Conservation (phyloP, 2,329 filamentous ascomycete species). For the Pezicula neosporulosa region DNA sequence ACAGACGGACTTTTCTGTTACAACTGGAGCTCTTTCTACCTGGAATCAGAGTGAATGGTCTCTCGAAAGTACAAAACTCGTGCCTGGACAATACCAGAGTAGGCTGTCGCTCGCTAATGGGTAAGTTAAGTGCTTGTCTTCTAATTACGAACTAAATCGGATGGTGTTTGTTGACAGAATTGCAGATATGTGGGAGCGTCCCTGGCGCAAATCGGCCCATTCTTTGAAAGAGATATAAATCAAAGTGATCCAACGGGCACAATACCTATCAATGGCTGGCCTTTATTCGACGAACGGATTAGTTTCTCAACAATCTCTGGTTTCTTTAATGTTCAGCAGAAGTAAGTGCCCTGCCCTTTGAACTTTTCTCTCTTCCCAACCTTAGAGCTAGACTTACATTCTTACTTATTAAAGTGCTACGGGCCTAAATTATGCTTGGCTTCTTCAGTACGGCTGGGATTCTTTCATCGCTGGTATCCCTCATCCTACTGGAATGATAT, state of each 20-base stretch:
- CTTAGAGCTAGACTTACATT: too few species aligned
- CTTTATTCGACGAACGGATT: conserved; percentile 59
- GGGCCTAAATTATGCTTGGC: conserved; percentile 63
- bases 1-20: conserved; percentile 25
- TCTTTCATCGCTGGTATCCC: conserved; percentile 69
- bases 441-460: conserved; percentile 67
- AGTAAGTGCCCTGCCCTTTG: conserved; percentile 17
- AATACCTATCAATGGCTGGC: conserved; percentile 58
- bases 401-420: conserved; percentile 34
- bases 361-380: too few species aligned
- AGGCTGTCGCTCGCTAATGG: conserved; percentile 28
- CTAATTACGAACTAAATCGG: background rate
- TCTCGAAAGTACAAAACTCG: conserved; percentile 20
- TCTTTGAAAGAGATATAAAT: conserved; percentile 28
- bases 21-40: conserved; percentile 14
- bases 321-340: conserved; percentile 60
- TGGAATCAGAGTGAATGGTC: conserved; percentile 28
- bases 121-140: conserved; percentile 9
- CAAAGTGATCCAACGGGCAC: conserved; percentile 24
- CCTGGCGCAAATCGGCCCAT: conserved; percentile 25
- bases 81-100: conserved; percentile 27
- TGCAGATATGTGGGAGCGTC: conserved; percentile 27
- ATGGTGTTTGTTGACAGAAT: background rate
- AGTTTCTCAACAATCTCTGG: conserved; percentile 66
- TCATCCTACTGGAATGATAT: conserved; percentile 60